phyloP scores from a whole-genome alignment of 1,139 yeast genomes.

The Nakaseomyces kungkrabaensis region DNA sequence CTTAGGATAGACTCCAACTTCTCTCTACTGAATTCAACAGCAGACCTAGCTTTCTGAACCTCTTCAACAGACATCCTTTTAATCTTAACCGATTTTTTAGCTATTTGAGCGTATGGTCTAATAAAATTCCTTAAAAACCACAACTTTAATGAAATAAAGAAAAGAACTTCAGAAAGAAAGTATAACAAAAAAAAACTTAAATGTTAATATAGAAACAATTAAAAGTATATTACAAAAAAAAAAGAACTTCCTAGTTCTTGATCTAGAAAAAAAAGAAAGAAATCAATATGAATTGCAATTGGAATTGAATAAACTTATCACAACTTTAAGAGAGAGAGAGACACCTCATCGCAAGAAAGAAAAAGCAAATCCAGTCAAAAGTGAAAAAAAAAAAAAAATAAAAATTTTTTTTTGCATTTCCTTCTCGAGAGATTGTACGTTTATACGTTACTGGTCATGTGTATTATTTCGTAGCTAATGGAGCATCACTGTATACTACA shows the following conservation, averaged over 20 bases:
- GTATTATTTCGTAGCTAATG: no score
- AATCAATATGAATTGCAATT: no score
- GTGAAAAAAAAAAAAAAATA: not conserved
- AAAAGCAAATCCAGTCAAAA: not conserved
- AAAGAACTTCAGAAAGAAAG: not conserved
- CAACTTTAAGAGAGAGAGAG: no score
- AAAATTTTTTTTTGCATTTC: no score
- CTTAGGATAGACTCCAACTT: constrained; percentile 81
- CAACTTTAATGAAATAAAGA: constrained; percentile 15
- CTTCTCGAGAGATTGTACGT: not conserved
- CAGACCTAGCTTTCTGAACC: constrained; percentile 33
- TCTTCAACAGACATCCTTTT: constrained; percentile 27
- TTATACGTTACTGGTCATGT: no score
- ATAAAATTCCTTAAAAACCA: constrained; percentile 16
- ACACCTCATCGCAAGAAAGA: not conserved
- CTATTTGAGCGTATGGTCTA: constrained; percentile 22
- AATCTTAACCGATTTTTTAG: constrained; percentile 24
- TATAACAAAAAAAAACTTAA: not conserved
- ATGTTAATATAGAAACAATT: no score
- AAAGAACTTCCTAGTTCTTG: no score
- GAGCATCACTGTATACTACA: not conserved
- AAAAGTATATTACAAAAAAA: no score
- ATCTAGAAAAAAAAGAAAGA: no score
- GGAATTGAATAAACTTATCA: no score
- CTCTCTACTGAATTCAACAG: constrained; percentile 63